Base-by-base conservation (phyloP, 495 filamentous ascomycete species). In the Penicillium crystallinum region DNA sequence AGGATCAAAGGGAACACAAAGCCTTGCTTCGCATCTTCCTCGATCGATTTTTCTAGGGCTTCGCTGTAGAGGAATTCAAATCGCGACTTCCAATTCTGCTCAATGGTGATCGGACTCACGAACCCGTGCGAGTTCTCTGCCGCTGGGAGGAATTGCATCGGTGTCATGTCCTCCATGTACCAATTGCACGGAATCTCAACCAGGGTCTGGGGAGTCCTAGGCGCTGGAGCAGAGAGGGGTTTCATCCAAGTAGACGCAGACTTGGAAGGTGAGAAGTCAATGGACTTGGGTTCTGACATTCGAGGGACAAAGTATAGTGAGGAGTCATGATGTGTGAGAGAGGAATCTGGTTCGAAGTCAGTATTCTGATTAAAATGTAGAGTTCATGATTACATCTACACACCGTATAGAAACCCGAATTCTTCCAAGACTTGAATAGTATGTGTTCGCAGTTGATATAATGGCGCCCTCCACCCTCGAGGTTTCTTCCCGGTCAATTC, bases 141-240 rank as follows among this genome's bases (percentile, higher is more conserved):
- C 35, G 79, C 70, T 0, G 78, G 78, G 10, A 72, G 74, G 56
- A 66, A 82, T 29, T 79, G 77, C 66, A 81, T 61, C 1, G 79
- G 77, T 4, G 78, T 82, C 73, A 79, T 78, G 52, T 82, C 80
- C 53, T 83, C 80, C 62, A 72, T 72, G 57, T 83, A 80, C 68
- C 74, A 81, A 57, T 79, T 80, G 25, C 71, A 74, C 0, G 79
- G 80, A 17, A 82, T 68, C 48, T 78, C 77, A 38, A 82, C 74
- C 1, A 83, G 59, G 1, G 58, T 69, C 55, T 56, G 57, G 4
- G 48, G n/a, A 23, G 48, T 50, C 4, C 64, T 51, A 56, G 72
- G 57, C 4, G 63, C 46, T 0, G 53, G 54, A 12, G 59, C 33
- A 4, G 52, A 12, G 14, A 78, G 66, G 5, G 81, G 82, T 27